Evolutionary conservation across 495 filamentous ascomycete genomes (phyloP), one percentile per base, ranked within the genome.

Genomic region (Rostrohypoxylon terebratum): DNA sequence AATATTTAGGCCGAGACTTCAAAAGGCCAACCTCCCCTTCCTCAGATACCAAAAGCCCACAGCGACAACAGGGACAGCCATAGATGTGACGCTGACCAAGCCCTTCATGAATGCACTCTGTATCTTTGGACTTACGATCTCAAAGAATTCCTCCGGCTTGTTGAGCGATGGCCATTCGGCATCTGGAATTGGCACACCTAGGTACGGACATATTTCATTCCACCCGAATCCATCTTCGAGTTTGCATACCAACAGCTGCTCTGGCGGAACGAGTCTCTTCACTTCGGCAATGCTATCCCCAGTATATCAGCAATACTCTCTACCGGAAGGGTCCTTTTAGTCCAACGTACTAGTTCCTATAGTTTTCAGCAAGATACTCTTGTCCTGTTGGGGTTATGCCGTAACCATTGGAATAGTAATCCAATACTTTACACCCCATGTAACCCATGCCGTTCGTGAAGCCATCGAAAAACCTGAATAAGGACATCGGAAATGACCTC

Each of bases 141-240:
- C 16, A 10, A 66, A 53, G 36, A 79, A 79, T 18, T 77, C 71
- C 34, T 77, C 75, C 9, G 71, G 66, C 4, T 63, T 75, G 18
- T 79, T 70, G 6, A 66, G 55, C 5, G 73, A 55, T 0, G 75
- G 75, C 75, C 75, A 77, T 2, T 72, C 44, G 10, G 31, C 28
- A 36, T 80, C 75, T 9, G 78, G 78, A 21, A 78, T 51, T 1
- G 74, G 76, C 34, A 75, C 68, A 4, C 68, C 74, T 23, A 80
- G 18, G 23, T 66, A 77, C 4, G 77, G 74, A 51, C 77, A 79
- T 9, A 79, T 54, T 25, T 79, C 73, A 4, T 77, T 63, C 77
- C 77, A 79, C n/a, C 76, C 77, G 28, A 77, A 70, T 9, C 77
- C 77, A 58, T 79, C 77, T 50, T 79, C 77, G 8, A 79, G 75